Conservation (phyloP, 2,329 filamentous ascomycete genomes). For the Scolecobasidium constrictum region DNA sequence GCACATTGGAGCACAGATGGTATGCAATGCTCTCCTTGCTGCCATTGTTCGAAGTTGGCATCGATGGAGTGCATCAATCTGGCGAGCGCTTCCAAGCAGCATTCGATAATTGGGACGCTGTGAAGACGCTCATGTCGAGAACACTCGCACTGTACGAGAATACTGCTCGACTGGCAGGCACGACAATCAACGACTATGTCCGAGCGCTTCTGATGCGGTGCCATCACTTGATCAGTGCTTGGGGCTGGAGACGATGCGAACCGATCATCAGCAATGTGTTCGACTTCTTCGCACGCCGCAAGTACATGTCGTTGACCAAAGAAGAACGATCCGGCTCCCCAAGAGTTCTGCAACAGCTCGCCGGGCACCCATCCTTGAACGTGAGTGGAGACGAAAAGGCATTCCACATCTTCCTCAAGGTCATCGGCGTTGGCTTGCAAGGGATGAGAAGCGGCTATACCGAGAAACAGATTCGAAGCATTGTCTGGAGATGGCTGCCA, state of each 20-base stretch:
- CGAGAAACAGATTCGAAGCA: slow-evolving; percentile 44
- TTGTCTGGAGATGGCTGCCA: slow-evolving; percentile 47
- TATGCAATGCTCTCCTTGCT: slow-evolving; percentile 40
- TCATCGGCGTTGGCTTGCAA: slow-evolving; percentile 38
- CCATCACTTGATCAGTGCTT: slow-evolving; percentile 39
- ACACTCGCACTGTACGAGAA: slow-evolving; percentile 36
- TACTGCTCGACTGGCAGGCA: slow-evolving; percentile 26
- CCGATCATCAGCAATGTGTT: slow-evolving; percentile 41
- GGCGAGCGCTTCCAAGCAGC: slow-evolving; percentile 28
- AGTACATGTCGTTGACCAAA: slow-evolving; percentile 38
- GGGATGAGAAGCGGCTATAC: slow-evolving; percentile 35
- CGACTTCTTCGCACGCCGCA: slow-evolving; percentile 48
- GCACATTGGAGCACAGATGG: slow-evolving; percentile 26
- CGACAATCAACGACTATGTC: slow-evolving; percentile 45
- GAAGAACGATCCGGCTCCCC: slow-evolving; percentile 44
- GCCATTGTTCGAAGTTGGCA: slow-evolving; percentile 43
- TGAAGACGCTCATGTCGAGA: slow-evolving; percentile 35
- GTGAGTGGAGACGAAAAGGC: slow-evolving; percentile 38
- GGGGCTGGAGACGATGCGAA: slow-evolving; percentile 49
- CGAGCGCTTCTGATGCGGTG: slow-evolving; percentile 41
- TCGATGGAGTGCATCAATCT: slow-evolving; percentile 33
- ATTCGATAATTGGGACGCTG: slow-evolving; percentile 39
- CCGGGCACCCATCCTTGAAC: slow-evolving; percentile 31
- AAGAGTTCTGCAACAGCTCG: slow-evolving; percentile 40
- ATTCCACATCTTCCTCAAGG: slow-evolving; percentile 50